phyloP scores from a whole-genome alignment of 106 monocot genomes.

The Posidonia australis region DNA sequence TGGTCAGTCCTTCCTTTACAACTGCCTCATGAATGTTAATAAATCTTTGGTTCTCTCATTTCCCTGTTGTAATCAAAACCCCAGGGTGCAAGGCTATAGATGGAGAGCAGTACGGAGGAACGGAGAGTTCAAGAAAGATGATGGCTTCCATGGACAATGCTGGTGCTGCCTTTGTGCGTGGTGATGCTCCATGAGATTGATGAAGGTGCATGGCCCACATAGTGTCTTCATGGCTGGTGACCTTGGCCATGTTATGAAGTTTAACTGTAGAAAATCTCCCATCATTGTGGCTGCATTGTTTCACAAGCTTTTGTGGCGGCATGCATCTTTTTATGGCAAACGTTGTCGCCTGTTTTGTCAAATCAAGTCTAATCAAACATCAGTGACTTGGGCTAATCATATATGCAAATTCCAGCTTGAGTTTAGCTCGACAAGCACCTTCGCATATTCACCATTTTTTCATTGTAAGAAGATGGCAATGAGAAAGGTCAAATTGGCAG shows the following conservation, averaged over 20 bases:
- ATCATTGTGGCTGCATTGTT: background rate
- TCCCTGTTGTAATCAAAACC: background rate
- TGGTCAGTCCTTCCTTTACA: constrained; percentile 2
- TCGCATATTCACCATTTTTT: background rate
- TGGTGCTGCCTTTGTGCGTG: background rate
- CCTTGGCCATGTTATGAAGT: background rate
- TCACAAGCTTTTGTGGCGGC: background rate
- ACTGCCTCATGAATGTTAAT: background rate
- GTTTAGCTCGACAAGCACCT: background rate
- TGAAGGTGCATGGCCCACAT: background rate
- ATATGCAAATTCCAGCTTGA: background rate
- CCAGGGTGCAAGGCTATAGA: no score
- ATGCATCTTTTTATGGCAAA: constrained; percentile 1
- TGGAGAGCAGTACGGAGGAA: background rate
- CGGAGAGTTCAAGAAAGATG: constrained; percentile 1
- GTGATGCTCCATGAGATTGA: background rate
- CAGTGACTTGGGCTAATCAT: background rate
- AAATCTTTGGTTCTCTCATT: background rate
- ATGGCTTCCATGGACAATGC: background rate
- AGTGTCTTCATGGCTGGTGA: background rate
- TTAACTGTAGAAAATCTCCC: background rate
- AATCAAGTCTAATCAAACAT: background rate
- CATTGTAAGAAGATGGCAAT: background rate
- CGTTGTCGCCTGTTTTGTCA: background rate
- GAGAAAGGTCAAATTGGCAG: no score